Base-by-base conservation (phyloP, 805 yeast genomes). In the Candida maltosa region DNA sequence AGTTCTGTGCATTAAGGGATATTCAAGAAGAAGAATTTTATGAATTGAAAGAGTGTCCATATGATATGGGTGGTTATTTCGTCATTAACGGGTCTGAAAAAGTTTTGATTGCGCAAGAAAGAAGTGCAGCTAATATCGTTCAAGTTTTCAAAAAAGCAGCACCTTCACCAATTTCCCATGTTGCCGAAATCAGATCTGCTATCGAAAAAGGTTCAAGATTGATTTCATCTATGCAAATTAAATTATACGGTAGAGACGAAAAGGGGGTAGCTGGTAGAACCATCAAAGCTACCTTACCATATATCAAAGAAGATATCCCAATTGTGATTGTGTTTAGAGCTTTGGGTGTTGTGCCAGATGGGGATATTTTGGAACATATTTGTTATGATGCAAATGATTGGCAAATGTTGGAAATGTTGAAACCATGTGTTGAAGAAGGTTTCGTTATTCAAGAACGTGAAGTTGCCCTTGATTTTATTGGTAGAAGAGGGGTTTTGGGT, bases 1-100 rank as follows among this genome's bases (percentile, higher is more conserved):
- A 87, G 69, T 93, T 87, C 57, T 93, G 99, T 77, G 80, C 89
- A 69, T 75, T 93, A 52, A 77, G 87, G 54, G 95, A 86, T 42
- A 75, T 93, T 48, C 80, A 87, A 6, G 97, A 93, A 51, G 87
- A 86, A 48, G 98, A 93, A 63, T 77, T 89, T 53, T 93, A 89
- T 65, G 95, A 88, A 51, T 76, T 93, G 56, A 89, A 93, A 63
- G 99, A 93, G 66, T 93, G 99, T 68, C 98, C 98, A 21, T 93
- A 87, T 64, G 99, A 93, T 73, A 95, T 93, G 94, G 99, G 99
- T 62, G 99, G 99, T 44, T 93, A 93, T 64, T 93, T 93, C 58
- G 89, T 93, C 49, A 93, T 93, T 56, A 93, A 93, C 68, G 99
- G 99, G 52, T 87, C 97, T 15, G 99, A 93, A 61, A 93, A 93